These are phyloP conservation scores for Tylopilus sp. DNA, from an alignment of 1,284 basidiomycete genomes.

Conservation along the genomic window DNA sequence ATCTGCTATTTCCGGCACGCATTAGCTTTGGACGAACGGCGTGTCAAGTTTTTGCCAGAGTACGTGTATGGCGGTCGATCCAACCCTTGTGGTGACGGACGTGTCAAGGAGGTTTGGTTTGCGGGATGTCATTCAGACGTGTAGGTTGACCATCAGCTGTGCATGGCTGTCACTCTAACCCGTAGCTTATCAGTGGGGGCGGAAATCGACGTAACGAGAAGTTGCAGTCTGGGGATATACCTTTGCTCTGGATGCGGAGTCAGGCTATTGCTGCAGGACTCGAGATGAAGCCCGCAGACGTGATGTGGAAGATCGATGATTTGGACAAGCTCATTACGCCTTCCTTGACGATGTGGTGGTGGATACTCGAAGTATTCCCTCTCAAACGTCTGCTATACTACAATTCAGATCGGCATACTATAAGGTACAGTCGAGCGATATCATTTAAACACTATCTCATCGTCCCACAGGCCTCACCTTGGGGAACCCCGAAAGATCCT, in stretches of 20 bases:
- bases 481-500: constrained; percentile 38
- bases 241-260: constrained; percentile 46
- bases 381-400: constrained; percentile 40
- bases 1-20: constrained; percentile 46
- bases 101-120: constrained; percentile 50
- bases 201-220: constrained; percentile 41
- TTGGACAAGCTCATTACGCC: constrained; percentile 33
- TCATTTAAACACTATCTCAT: constrained; percentile 17
- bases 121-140: constrained; percentile 47
- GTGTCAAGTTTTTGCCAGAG: constrained; percentile 55
- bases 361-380: constrained; percentile 41
- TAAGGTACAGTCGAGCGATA: constrained; percentile 16
- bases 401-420: constrained; percentile 33
- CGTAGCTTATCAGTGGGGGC: constrained; percentile 35
- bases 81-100: constrained; percentile 15
- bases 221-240: constrained; percentile 44
- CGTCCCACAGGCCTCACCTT: constrained; percentile 37
- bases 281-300: constrained; percentile 30
- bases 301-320: constrained; percentile 44
- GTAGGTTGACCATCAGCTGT: constrained; percentile 35
- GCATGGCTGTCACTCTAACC: constrained; percentile 9
- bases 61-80: constrained; percentile 42
- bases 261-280: constrained; percentile 41
- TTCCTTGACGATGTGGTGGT: constrained; percentile 39
- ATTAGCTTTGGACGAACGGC: constrained; percentile 51